Base-by-base conservation (phyloP, 805 yeast genomes). In the Yueomyces sinensis region DNA sequence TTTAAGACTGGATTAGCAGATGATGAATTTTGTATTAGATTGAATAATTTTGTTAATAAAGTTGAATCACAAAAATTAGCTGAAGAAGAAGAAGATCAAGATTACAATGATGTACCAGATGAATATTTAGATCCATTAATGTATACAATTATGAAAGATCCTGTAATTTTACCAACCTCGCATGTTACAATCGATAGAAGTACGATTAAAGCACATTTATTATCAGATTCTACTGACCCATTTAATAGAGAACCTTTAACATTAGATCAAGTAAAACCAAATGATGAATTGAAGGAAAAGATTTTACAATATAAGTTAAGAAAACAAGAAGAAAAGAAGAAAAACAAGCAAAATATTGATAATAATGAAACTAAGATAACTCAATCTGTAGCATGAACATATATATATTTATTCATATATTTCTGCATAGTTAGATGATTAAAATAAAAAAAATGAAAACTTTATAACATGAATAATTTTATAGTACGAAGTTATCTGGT, bases 191-290 rank as follows among this genome's bases (percentile, higher is more conserved):
- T 91, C 46, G 99, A 91, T 55, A 66, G 93, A 52, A 70, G 91
- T 27, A 91, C 96, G 2, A 82, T 91, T 47, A 89, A 86, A 52
- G 82, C 95, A 3, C 98, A 91, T 64, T 63, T 91, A 39, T 68
- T 91, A 55, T 83, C 89, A 61, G 97, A 91, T 60, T 74, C 94
- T 1, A 91, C 95, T 0, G 99, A 91, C 62, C 99, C 99, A 15
- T 91, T 91, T 63, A 91, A 89, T 58, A 76, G 99, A 59, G 69
- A 76, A 63, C 97, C 97, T 4, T 65, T 91, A 47, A 83, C 74
- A 49, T 58, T 89, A 28, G 96, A 89, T 43, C 95, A 91, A 45
- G 94, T 87, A 19, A 57, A 70, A 17, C 94, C 91, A 15, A 78
- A 87, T 58, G 63, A 60, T 1, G 94, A 78, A 42, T 63, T 87